Percentiles rank a stretch among this genome's conserved stretches.
Evolutionary conservation across 495 filamentous ascomycete genomes (phyloP).

Genomic region (Neurospora hispaniola): DNA sequence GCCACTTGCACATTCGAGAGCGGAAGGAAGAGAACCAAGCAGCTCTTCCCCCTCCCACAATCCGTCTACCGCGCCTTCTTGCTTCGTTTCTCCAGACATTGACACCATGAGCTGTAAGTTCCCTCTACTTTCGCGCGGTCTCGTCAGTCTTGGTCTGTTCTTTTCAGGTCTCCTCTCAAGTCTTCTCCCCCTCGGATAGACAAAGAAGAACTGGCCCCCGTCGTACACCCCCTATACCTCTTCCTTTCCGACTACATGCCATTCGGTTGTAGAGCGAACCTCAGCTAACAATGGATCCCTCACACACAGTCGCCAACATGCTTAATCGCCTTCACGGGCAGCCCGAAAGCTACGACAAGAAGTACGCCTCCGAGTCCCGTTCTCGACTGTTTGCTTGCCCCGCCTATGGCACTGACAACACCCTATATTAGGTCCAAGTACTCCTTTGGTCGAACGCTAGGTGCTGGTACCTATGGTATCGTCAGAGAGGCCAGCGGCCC

Average conservation of each 20-base stretch:
- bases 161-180: slow-evolving; percentile 2
- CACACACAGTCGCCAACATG: slow-evolving; percentile 68
- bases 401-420: slow-evolving; percentile 11
- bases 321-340: slow-evolving; percentile 96
- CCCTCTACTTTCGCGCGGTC: slow-evolving; percentile 13
- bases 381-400: background rate
- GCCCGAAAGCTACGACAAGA: slow-evolving; percentile 97
- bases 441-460: slow-evolving; percentile 82
- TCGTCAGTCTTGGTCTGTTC: slow-evolving; percentile 16
- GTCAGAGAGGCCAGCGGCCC: slow-evolving; percentile 85
- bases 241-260: background rate
- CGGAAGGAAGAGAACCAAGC: slow-evolving; percentile 2
- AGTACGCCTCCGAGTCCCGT: slow-evolving; percentile 41
- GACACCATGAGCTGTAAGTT: slow-evolving; percentile 30
- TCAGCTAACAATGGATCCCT: slow-evolving; percentile 7
- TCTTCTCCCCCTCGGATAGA: background rate
- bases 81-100: slow-evolving; percentile 12
- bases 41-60: background rate
- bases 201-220: background rate
- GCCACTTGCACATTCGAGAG: slow-evolving; percentile 1
- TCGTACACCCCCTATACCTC: background rate
- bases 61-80: slow-evolving; percentile 1
- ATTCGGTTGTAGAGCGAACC: background rate
- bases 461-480: slow-evolving; percentile 96
- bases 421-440: slow-evolving; percentile 57